Percentiles rank a stretch among this genome's conserved stretches.
Evolutionary conservation across 768 basidiomycete genomes (phyloP).

Genomic region (Termitomyces sp.): DNA sequence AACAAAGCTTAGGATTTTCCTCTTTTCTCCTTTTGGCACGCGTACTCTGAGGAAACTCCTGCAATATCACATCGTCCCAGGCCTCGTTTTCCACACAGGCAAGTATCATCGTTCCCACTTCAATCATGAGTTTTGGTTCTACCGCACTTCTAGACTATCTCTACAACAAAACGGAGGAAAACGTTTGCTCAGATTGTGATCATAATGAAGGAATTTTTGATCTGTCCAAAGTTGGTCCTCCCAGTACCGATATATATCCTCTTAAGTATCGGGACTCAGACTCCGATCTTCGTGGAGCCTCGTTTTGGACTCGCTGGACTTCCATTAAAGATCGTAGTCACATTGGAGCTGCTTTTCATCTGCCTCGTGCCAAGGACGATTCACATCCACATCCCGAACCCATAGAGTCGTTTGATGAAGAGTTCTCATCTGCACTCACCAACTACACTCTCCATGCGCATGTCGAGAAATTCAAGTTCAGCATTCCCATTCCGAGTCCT

Average conservation of each 20-base stretch:
- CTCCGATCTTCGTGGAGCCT: not conserved
- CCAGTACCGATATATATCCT: not conserved
- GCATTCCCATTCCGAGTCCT: constrained; percentile 33
- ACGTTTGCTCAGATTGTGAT: not conserved
- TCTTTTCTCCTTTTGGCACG: constrained; percentile 60
- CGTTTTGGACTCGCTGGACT: not conserved
- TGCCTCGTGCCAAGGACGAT: not conserved
- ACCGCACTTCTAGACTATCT: constrained; percentile 20
- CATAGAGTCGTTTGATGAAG: constrained; percentile 29
- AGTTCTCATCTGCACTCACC: constrained; percentile 37
- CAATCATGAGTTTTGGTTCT: not conserved
- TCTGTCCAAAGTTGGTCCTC: not conserved
- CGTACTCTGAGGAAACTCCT: constrained; percentile 48
- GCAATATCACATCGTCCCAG: constrained; percentile 54
- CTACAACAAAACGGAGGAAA: constrained; percentile 23
- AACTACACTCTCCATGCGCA: constrained; percentile 42
- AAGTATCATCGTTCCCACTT: constrained; percentile 9
- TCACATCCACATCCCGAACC: constrained; percentile 20
- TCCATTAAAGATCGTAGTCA: not conserved
- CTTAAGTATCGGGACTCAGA: not conserved
- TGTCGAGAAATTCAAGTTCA: constrained; percentile 43
- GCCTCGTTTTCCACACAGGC: constrained; percentile 48
- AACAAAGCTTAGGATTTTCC: constrained; percentile 43
- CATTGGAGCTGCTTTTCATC: not conserved
- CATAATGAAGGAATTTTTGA: not conserved